Evolutionary conservation across 176 grass and related monocot genomes (phyloP).

Genomic region (Phragmites australis): DNA sequence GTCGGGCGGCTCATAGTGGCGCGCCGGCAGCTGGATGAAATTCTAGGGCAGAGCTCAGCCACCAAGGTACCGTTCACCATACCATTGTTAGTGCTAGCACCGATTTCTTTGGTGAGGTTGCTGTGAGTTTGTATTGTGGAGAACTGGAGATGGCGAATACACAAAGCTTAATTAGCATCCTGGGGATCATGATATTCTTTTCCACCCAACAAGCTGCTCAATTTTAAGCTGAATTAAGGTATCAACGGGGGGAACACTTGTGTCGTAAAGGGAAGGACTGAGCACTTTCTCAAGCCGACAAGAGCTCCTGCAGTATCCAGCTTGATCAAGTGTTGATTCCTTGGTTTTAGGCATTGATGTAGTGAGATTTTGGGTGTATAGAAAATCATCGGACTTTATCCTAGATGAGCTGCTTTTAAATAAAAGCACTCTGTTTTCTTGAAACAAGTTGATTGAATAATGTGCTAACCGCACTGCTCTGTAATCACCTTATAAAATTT

Average conservation of each 20-base stretch:
- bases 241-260: too few species aligned
- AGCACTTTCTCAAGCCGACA: neutral
- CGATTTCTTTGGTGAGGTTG: neutral
- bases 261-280: neutral
- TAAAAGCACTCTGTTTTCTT: conserved; percentile 14
- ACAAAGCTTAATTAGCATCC: too few species aligned
- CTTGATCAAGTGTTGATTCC: neutral
- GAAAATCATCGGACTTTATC: neutral
- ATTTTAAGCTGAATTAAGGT: neutral
- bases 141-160: neutral
- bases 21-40: conserved; percentile 61
- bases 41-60: conserved; percentile 79
- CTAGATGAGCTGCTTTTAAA: neutral
- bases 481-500: neutral
- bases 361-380: neutral
- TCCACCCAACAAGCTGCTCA: neutral
- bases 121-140: neutral
- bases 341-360: neutral
- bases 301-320: neutral
- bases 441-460: neutral
- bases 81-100: too few species aligned
- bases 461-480: too few species aligned
- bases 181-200: neutral
- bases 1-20: conserved; percentile 69
- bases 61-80: conserved; percentile 53